Evolutionary conservation across 78 protist species (phyloP), one percentile per base, ranked within the genome.

Genomic region (Guillardia theta): DNA sequence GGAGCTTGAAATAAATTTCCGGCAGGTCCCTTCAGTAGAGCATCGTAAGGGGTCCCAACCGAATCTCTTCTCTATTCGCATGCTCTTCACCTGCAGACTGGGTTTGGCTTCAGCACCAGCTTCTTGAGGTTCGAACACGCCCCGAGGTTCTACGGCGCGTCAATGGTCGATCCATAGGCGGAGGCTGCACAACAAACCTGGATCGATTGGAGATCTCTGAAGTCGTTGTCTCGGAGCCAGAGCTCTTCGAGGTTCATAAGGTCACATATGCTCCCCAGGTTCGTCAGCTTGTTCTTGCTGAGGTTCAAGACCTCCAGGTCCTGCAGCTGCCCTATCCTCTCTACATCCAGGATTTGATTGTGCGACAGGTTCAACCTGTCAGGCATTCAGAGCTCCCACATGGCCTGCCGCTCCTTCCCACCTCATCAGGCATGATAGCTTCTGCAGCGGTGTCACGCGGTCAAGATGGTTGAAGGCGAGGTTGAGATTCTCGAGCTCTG

Each of bases 221-320:
- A 36, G 46, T 70, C 46, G 6, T 70, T 70, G 83, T 70, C 83
- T 36, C 83, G 83, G 21, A 70, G 83, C 83, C 83, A 70, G 46
- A 70, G 83, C 83, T 70, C 83, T 6, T 70, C 83, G 1, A 70
- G 83, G 83, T 18, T 70, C 83, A 64, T 6, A 21, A 5, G 33
- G 43, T 12, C 58, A 50, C 15, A 50, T 36, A 70, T 70, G 83
- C 83, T 70, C 46, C 83, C 83, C 46, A 70, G 15, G 45, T 36
- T 36, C 41, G 83, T 70, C 21, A 70, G 83, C 83, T 70, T 70
- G 83, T 70, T 70, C 83, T 70, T 70, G 83, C 83, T 70, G n/a
- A 70, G 83, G 41, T 70, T 70, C 46, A 70, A 43, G 45, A 70
- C 83, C 21, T 70, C 22, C 36, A 70, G 41, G 10, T 70, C 83